A percentile compares a stretch with the other conserved stretches of the same genome.
Conservation (phyloP, 208 protist species). For the Crithidia bombi region DNA sequence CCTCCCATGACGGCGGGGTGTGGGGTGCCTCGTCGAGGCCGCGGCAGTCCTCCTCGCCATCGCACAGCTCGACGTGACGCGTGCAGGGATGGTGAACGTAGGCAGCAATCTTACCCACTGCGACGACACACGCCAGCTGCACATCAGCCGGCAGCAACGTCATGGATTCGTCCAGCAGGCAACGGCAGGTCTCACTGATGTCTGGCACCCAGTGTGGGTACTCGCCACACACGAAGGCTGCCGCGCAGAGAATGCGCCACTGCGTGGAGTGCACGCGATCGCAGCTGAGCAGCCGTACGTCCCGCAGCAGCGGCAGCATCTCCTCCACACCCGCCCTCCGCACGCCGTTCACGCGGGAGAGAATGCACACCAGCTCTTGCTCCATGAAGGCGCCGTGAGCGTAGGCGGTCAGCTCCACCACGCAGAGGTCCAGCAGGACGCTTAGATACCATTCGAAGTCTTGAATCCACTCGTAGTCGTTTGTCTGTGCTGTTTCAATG, state of each 20-base stretch:
- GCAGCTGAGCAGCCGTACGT: conserved; percentile 51
- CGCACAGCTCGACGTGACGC: conserved; percentile 54
- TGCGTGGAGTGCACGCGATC: conserved; percentile 63
- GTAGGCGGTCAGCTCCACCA: conserved; percentile 62
- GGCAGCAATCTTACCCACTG: conserved; percentile 92
- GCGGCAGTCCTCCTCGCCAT: conserved; percentile 63
- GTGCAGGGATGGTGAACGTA: conserved; percentile 53
- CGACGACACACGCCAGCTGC: conserved; percentile 85
- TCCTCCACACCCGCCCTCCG: conserved; percentile 72
- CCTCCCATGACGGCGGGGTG: conserved; percentile 10
- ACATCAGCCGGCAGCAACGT: conserved; percentile 76
- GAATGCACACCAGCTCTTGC: conserved; percentile 92
- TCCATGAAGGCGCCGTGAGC: conserved; percentile 89
- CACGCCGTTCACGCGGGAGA: conserved; percentile 94
- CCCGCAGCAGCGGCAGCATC: conserved; percentile 57
- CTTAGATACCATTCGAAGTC: conserved; percentile 98
- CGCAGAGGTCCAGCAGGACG: conserved; percentile 92
- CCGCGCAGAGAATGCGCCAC: conserved; percentile 86
- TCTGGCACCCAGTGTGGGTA: conserved; percentile 86
- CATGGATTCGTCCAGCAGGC: conserved; percentile 50
- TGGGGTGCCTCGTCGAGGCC: conserved; percentile 11
- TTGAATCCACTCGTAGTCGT: conserved; percentile 91
- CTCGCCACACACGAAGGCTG: conserved; percentile 95
- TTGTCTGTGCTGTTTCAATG: conserved; percentile 72
- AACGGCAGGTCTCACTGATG: conserved; percentile 46